A percentile compares a stretch with the other conserved stretches of the same genome.
Conservation (phyloP, 1,139 yeast genomes). For the Suhomyces guaymorum region DNA sequence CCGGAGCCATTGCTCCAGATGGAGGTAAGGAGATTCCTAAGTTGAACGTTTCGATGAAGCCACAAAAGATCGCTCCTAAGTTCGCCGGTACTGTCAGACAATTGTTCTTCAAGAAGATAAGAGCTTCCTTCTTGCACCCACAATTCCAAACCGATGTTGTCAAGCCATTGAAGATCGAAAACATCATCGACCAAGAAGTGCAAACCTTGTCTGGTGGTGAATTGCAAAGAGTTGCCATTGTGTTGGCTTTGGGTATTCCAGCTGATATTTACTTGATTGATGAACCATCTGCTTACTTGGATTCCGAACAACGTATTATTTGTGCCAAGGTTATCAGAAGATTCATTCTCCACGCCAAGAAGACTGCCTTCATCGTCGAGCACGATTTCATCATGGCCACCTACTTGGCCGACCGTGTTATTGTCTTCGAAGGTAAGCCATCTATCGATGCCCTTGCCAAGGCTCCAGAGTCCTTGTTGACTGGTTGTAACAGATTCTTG, state of each 20-base stretch:
- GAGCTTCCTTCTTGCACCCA: conserved; percentile 91
- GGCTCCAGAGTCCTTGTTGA: conserved; percentile 85
- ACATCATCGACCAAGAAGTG: conserved; percentile 94
- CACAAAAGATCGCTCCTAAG: conserved; percentile 97
- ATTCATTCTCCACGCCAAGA: conserved; percentile 91
- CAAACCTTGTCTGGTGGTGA: conserved; percentile 99
- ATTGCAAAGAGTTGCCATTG: conserved; percentile 98
- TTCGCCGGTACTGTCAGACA: conserved; percentile 98
- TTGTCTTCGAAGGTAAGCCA: conserved; percentile 95
- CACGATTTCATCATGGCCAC: conserved; percentile 99
- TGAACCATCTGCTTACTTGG: conserved; percentile 98
- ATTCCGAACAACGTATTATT: conserved; percentile 98
- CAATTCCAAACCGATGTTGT: conserved; percentile 98
- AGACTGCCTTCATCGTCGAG: conserved; percentile 97
- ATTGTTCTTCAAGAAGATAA: conserved; percentile 91
- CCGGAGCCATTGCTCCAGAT: conserved; percentile 90
- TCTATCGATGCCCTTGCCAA: conserved; percentile 81
- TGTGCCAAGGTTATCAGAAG: conserved; percentile 98
- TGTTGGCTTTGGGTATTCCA: conserved; percentile 86
- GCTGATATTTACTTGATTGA: conserved; percentile 97
- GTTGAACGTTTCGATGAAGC: conserved; percentile 93
- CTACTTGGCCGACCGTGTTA: conserved; percentile 95
- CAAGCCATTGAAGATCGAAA: conserved; percentile 91
- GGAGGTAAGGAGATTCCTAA: conserved; percentile 75
- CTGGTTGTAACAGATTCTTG: conserved; percentile 96